Evolutionary conservation across 768 basidiomycete species (phyloP).

Genomic region (Calocybe indica): DNA sequence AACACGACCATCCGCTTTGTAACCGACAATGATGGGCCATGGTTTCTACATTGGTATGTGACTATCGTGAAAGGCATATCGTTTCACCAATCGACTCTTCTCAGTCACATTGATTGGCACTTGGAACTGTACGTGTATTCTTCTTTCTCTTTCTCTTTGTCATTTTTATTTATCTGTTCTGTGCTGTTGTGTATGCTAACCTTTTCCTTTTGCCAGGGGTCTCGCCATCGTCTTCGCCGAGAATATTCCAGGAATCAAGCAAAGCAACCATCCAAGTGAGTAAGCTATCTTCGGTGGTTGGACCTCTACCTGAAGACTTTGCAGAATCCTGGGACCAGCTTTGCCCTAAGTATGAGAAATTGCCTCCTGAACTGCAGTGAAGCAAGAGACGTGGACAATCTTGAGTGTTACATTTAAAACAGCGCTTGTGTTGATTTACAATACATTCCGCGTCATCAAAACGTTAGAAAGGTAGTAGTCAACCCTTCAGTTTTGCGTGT

Average conservation of each 20-base stretch:
- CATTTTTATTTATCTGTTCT: too few species aligned
- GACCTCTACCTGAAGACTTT: neutral
- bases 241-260: neutral
- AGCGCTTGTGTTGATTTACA: too few species aligned
- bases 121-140: conserved; percentile 3
- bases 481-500: too few species aligned
- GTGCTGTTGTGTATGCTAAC: neutral
- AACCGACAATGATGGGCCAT: conserved; percentile 8
- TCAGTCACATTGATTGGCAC: conserved; percentile 10
- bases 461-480: too few species aligned
- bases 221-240: conserved; percentile 9
- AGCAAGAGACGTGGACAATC: too few species aligned
- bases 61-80: neutral
- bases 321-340: conserved; percentile 3
- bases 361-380: neutral
- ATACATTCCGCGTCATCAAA: too few species aligned
- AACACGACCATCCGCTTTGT: conserved; percentile 8
- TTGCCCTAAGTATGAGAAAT: conserved; percentile 7
- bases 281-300: neutral
- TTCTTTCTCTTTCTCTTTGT: neutral
- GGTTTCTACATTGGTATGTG: conserved; percentile 8
- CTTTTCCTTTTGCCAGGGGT: conserved; percentile 2
- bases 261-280: conserved; percentile 1
- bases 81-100: neutral
- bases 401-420: too few species aligned